phyloP scores from a whole-genome alignment of 1,284 basidiomycete genomes.

The Tilletia horrida region DNA sequence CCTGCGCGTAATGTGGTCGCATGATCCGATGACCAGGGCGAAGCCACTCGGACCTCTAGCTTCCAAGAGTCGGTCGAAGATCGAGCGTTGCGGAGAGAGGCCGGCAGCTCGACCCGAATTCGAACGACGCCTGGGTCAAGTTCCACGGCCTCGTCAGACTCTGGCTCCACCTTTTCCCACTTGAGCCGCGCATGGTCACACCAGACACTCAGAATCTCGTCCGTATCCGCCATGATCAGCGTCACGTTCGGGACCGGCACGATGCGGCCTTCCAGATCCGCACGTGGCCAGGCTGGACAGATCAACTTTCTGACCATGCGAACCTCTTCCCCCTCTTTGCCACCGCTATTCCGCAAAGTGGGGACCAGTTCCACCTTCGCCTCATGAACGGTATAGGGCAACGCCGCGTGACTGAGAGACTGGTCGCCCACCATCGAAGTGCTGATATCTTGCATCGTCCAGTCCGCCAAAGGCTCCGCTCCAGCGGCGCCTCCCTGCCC shows the following conservation, averaged over 20 bases:
- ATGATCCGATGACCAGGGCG: neutral
- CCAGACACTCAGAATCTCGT: constrained; percentile 7
- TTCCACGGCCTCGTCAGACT: neutral
- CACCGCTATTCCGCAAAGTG: neutral
- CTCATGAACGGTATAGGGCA: constrained; percentile 4
- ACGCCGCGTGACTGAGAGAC: neutral
- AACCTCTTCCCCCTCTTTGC: neutral
- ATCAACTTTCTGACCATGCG: neutral
- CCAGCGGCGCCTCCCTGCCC: neutral
- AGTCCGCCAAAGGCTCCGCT: neutral
- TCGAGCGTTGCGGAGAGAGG: neutral
- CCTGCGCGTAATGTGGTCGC: neutral
- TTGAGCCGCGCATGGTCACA: constrained; percentile 12
- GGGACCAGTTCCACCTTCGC: neutral
- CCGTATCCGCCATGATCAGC: neutral
- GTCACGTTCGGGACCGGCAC: constrained; percentile 8
- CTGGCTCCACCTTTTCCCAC: neutral
- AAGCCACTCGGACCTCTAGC: constrained; percentile 1
- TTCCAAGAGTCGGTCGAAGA: neutral
- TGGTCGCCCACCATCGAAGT: neutral
- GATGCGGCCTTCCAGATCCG: neutral
- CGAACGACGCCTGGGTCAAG: neutral
- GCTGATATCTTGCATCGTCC: constrained; percentile 12
- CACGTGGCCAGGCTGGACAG: constrained; percentile 2
- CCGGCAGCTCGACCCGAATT: neutral